These are phyloP conservation scores for Russula ochroleuca DNA, from an alignment of 768 basidiomycete species.

Conservation along the genomic window DNA sequence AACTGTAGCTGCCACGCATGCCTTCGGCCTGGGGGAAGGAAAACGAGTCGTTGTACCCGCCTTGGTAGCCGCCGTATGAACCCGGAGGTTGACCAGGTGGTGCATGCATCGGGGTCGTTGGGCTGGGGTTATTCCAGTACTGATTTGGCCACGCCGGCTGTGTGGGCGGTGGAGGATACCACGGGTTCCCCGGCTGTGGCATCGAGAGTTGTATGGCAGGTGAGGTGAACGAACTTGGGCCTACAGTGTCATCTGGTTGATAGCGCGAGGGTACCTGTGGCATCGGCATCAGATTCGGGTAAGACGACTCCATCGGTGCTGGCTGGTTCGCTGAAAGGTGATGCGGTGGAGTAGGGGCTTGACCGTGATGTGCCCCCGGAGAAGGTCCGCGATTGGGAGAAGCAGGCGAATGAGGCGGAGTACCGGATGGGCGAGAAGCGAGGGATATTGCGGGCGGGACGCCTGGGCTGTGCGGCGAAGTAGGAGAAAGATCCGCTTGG, in stretches of 20 bases:
- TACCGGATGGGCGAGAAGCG: conserved; percentile 13
- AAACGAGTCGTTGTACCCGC: conserved; percentile 5
- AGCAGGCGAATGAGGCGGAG: not conserved
- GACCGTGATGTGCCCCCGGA: not conserved
- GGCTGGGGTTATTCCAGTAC: not conserved
- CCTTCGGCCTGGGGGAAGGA: not conserved
- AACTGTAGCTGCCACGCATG: not conserved
- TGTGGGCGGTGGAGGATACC: not conserved
- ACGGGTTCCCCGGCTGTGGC: not conserved
- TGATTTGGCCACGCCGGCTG: conserved; percentile 9
- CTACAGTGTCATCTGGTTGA: not conserved
- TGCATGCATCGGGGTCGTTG: not conserved
- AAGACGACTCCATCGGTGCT: conserved; percentile 1
- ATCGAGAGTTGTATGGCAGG: not conserved
- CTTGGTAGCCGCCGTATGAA: not conserved
- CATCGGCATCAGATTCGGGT: not conserved
- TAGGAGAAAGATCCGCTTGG: not conserved
- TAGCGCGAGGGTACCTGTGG: not conserved
- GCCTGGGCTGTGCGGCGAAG: not conserved
- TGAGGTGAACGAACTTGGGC: not conserved
- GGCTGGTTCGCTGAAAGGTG: conserved; percentile 1
- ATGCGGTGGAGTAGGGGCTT: not conserved
- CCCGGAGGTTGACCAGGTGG: not conserved
- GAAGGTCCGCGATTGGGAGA: not conserved
- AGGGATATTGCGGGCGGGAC: conserved; percentile 17